Base-by-base conservation (phyloP, 306 rosid species). In the Hippophae tibetana region DNA sequence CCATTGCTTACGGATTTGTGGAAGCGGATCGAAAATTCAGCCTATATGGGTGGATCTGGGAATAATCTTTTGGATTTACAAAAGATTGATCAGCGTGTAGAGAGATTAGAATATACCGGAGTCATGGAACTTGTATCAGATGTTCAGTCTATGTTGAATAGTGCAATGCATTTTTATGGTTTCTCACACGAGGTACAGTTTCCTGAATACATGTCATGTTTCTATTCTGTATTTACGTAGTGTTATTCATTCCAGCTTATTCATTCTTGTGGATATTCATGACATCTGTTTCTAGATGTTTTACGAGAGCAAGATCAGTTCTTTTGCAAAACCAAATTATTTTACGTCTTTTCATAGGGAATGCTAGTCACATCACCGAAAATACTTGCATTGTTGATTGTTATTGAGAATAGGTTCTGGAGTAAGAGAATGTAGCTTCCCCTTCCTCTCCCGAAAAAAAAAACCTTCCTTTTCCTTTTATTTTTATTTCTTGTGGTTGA, bases 1-100 rank as follows among this genome's bases (percentile, higher is more conserved):
- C 98, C 98, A 66, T 65, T 85, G 85, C 82, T 92, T 50, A 83
- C 95, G 44, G 96, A 81, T 72, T 73, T 92, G 71, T 92, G 96
- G 98, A 92, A 87, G 80, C 81, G 76, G 74, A 77, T 79, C 27
- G 95, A 84, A 61, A 87, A 70, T 70, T 79, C 94, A 72, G 85
- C 85, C 47, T 52, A 69, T 51, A 25, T 64, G 23, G 82, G 79
- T 61, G 94, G 86, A 65, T 70, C 80, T 7, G 82, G 82, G 74
- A 81, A 78, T 71, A 83, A 50, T 68, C 63, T 78, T 64, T 74
- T 87, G 78, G 95, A 92, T 84, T 60, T 92, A 42, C 75, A 78
- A 55, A 85, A 80, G 87, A 92, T 92, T 47, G 96, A 85, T 54
- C 87, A 83, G 76, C 87, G 96, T 52, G 80, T 85, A 59, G 96